A percentile compares a stretch with the other conserved stretches of the same genome.
Conservation (phyloP, 2,329 filamentous ascomycete genomes). For the Aspergillus jensenii region DNA sequence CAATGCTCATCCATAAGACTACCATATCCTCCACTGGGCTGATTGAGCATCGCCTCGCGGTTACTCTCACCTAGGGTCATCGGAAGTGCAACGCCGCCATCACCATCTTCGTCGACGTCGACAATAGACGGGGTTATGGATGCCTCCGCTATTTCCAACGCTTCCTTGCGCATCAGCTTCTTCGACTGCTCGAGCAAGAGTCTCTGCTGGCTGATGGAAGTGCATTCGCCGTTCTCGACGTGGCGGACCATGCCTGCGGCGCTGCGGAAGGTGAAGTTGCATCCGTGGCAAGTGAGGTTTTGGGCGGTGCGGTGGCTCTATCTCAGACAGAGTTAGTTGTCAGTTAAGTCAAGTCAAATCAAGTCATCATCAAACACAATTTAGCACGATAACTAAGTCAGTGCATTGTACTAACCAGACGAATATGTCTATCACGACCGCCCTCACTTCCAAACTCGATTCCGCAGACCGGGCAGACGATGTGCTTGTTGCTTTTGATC, state of each 20-base stretch:
- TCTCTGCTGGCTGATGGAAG: constrained; percentile 39
- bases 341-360: too few relatives aligned
- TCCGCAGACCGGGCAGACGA: constrained; percentile 58
- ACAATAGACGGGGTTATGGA: background rate
- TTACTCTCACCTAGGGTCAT: constrained; percentile 7
- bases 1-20: constrained; percentile 22
- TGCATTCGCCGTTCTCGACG: constrained; percentile 55
- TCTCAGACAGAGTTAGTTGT: too few relatives aligned
- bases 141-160: constrained; percentile 17
- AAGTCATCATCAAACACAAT: background rate
- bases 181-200: constrained; percentile 53
- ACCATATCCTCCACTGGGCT: constrained; percentile 12
- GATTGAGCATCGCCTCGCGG: constrained; percentile 18
- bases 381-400: background rate
- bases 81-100: constrained; percentile 24
- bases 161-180: constrained; percentile 48
- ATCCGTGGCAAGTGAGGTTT: constrained; percentile 51
- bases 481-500: constrained; percentile 46
- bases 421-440: constrained; percentile 54
- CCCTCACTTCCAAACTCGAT: constrained; percentile 55
- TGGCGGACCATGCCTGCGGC: constrained; percentile 54
- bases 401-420: constrained; percentile 38
- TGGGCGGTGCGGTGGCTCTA: constrained; percentile 48
- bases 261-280: constrained; percentile 47
- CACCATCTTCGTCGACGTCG: constrained; percentile 10